Conservation (phyloP, 2,329 filamentous ascomycete genomes). For the Fusarium keratoplasticum region DNA sequence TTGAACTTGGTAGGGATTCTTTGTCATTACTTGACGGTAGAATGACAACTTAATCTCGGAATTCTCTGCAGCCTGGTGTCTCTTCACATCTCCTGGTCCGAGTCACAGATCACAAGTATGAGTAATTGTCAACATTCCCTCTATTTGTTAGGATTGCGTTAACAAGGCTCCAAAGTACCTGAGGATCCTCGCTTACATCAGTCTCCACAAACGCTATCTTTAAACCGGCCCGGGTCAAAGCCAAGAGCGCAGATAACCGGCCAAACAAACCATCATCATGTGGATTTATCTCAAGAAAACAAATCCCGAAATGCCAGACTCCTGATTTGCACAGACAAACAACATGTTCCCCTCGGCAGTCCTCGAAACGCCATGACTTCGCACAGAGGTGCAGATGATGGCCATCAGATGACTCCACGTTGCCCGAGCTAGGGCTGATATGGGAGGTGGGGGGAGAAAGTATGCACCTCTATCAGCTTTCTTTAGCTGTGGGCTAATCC, state of each 20-base stretch:
- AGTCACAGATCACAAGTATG: not conserved
- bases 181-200: not conserved
- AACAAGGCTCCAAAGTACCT: not conserved
- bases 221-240: not conserved
- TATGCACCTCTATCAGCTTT: not conserved
- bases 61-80: not conserved
- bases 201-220: not conserved
- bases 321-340: not conserved
- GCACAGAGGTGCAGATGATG: not conserved
- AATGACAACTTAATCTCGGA: not conserved
- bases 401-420: not conserved
- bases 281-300: not conserved
- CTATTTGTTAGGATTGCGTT: not conserved
- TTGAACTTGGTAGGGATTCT: not conserved
- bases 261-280: not conserved
- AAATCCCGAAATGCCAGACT: not conserved
- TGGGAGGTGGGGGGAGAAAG: slow-evolving; percentile 7
- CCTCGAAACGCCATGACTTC: not conserved
- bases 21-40: not conserved
- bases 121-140: not conserved
- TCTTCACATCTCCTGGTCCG: not conserved
- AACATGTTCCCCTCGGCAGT: not conserved
- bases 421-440: not conserved
- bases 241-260: not conserved
- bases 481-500: not conserved